These are phyloP conservation scores for Teunomyces funiuensis DNA, from an alignment of 805 yeast species.

Conservation along the genomic window DNA sequence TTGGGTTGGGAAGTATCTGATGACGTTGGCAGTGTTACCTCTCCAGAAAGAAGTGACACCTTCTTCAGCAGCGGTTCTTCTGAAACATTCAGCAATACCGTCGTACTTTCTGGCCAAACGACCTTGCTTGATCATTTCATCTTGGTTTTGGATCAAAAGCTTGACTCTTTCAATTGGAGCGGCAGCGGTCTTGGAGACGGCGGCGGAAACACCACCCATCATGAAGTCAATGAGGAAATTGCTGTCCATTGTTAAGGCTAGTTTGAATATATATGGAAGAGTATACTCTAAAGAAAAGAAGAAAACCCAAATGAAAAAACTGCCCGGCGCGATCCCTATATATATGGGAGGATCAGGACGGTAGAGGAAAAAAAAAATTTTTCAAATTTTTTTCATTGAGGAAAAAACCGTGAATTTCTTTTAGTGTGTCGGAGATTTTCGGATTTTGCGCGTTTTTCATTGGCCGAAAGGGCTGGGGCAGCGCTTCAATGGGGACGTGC, in stretches of 20 bases:
- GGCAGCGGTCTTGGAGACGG: conserved; percentile 96
- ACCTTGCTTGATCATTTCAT: conserved; percentile 97
- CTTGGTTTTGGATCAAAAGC: conserved; percentile 95
- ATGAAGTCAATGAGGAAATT: conserved; percentile 53
- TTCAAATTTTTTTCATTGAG: conserved; percentile 4
- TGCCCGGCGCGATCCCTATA: conserved; percentile 7
- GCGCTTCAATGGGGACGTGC: conserved; percentile 4
- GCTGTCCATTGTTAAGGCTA: conserved; percentile 19
- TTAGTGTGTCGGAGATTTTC: conserved; percentile 5
- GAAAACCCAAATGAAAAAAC: conserved; percentile 1
- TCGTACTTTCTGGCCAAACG: conserved; percentile 82
- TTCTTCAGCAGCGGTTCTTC: conserved; percentile 89
- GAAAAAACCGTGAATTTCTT: conserved; percentile 4
- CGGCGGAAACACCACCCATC: conserved; percentile 99
- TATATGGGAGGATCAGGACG: conserved; percentile 7
- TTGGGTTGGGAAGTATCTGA: conserved; percentile 99
- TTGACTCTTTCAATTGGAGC: conserved; percentile 98
- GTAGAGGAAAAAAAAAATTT: neutral
- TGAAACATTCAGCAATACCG: conserved; percentile 94
- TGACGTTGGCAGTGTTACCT: conserved; percentile 99
- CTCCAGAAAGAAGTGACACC: conserved; percentile 96
- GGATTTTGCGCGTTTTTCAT: conserved; percentile 5
- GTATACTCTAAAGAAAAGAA: conserved; percentile 7
- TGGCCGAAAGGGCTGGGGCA: conserved; percentile 1
- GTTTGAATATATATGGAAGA: conserved; percentile 9